phyloP scores from a whole-genome alignment of 1,139 yeast genomes.

The Cylindricascospora bacillispora region DNA sequence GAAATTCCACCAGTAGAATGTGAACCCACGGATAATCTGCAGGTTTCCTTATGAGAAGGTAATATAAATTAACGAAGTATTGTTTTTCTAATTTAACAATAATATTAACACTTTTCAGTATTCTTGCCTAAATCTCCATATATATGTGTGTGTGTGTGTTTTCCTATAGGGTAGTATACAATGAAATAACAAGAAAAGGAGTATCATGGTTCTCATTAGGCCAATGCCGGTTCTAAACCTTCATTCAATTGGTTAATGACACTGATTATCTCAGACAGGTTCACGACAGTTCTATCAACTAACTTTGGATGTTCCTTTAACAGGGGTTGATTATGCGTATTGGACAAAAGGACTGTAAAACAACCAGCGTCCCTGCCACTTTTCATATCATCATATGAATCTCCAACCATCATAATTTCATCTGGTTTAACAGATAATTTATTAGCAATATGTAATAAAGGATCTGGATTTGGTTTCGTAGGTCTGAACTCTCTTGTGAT shows the following conservation, averaged over 20 bases:
- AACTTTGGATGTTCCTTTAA: slow-evolving; percentile 28
- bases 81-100: too few species aligned
- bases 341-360: slow-evolving; percentile 38
- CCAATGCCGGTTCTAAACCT: too few species aligned
- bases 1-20: too few species aligned
- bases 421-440: slow-evolving; percentile 33
- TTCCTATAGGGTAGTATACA: too few species aligned
- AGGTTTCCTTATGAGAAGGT: too few species aligned
- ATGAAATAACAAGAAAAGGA: too few species aligned
- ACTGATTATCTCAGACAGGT: slow-evolving; percentile 32
- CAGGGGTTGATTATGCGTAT: slow-evolving; percentile 34
- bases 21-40: too few species aligned
- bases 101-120: too few species aligned
- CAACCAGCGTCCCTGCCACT: slow-evolving; percentile 50
- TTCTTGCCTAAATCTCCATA: too few species aligned
- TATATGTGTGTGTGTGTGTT: too few species aligned
- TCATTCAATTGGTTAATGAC: slow-evolving; percentile 16
- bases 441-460: slow-evolving; percentile 40
- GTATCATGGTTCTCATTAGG: too few species aligned
- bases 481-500: slow-evolving; percentile 51
- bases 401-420: slow-evolving; percentile 54
- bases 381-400: slow-evolving; percentile 50
- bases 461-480: slow-evolving; percentile 53
- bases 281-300: slow-evolving; percentile 30
- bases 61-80: too few species aligned